Evolutionary conservation across 306 rosid genomes (phyloP).

Genomic region (Quercus gilva): DNA sequence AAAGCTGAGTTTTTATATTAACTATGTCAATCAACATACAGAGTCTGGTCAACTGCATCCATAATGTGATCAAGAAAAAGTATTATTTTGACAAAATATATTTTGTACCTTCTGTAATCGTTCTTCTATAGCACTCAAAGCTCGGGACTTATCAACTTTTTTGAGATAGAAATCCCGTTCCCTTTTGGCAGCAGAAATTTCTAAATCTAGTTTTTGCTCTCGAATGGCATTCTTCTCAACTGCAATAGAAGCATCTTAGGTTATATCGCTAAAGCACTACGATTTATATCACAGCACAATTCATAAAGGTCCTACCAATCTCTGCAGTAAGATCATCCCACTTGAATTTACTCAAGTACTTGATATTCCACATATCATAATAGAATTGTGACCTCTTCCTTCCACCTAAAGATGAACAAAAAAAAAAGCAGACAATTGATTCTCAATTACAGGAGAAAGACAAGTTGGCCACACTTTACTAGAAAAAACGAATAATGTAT

Average conservation of each 20-base stretch:
- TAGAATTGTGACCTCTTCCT: slow-evolving; percentile 78
- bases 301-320: slow-evolving; percentile 50
- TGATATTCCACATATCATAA: slow-evolving; percentile 93
- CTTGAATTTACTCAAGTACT: slow-evolving; percentile 89
- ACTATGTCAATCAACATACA: background rate
- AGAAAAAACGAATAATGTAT: background rate
- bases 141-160: slow-evolving; percentile 70
- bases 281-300: slow-evolving; percentile 2
- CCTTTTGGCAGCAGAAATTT: slow-evolving; percentile 82
- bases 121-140: slow-evolving; percentile 69
- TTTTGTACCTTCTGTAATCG: slow-evolving; percentile 68
- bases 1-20: background rate
- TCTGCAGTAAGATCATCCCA: slow-evolving; percentile 94
- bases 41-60: background rate
- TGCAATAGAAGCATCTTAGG: slow-evolving; percentile 31
- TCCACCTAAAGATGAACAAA: slow-evolving; percentile 57
- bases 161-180: slow-evolving; percentile 74
- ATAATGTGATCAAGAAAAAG: background rate
- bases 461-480: background rate
- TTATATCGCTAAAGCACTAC: slow-evolving; percentile 16
- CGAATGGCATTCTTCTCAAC: slow-evolving; percentile 68
- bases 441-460: slow-evolving; percentile 7
- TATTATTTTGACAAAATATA: slow-evolving; percentile 11
- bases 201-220: slow-evolving; percentile 80
- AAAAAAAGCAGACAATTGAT: slow-evolving; percentile 5